A percentile compares a stretch with the other conserved stretches of the same genome.
Conservation (phyloP, 441 rosid species). For the Corymbia calophylla region DNA sequence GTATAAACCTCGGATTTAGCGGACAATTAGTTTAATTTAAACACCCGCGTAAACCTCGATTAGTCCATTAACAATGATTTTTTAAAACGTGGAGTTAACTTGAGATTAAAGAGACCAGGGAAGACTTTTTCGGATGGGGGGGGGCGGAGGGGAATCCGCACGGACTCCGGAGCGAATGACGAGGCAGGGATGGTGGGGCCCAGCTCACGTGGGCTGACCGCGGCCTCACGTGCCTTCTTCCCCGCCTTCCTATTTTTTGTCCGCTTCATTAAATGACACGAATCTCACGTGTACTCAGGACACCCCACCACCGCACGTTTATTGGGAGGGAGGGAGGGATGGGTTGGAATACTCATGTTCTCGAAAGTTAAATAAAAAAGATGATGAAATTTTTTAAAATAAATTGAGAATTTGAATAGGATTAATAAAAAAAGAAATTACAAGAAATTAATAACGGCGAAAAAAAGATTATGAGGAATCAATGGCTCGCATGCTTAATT, state of each 20-base stretch:
- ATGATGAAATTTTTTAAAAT: no score
- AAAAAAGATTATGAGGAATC: neutral
- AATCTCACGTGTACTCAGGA: neutral
- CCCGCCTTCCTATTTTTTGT: neutral
- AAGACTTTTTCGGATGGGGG: neutral
- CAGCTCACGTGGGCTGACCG: neutral
- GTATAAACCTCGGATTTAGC: neutral
- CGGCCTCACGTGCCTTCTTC: neutral
- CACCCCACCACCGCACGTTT: neutral
- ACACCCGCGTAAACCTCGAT: neutral
- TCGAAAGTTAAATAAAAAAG: no score
- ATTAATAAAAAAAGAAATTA: no score
- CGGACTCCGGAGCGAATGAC: neutral
- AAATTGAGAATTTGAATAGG: no score
- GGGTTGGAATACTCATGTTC: no score
- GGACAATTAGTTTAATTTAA: neutral
- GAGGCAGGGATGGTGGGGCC: neutral
- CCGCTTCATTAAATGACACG: neutral
- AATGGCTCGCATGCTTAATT: neutral
- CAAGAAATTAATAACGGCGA: no score
- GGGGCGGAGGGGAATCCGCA: neutral
- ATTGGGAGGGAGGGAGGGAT: neutral
- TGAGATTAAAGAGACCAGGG: neutral
- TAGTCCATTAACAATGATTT: neutral
- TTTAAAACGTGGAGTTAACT: neutral